These are phyloP conservation scores for Carex pumila DNA, from an alignment of 176 grass and related monocot genomes.

Conservation along the genomic window DNA sequence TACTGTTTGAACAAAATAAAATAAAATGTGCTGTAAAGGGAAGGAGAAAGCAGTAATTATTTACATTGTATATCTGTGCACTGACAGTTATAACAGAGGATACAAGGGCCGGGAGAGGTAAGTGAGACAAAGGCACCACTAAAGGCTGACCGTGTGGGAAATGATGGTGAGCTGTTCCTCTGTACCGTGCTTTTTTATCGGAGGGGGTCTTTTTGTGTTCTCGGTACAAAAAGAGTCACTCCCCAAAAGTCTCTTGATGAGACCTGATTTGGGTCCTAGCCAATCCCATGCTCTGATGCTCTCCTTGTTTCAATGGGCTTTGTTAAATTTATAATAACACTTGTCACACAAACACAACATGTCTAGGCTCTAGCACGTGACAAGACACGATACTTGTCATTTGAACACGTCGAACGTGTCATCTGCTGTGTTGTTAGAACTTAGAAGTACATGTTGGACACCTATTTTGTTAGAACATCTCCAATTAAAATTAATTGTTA, in stretches of 20 bases:
- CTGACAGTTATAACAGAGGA: neutral
- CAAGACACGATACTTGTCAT: too few relatives aligned
- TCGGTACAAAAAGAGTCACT: conserved; percentile 5
- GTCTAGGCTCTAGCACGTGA: too few relatives aligned
- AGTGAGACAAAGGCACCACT: conserved; percentile 26
- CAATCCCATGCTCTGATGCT: neutral
- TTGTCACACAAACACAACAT: too few relatives aligned
- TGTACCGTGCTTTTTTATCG: conserved; percentile 13
- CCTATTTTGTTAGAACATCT: too few relatives aligned
- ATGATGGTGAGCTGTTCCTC: conserved; percentile 23
- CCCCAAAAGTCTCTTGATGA: neutral
- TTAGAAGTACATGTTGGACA: too few relatives aligned
- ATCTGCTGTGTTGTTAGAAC: too few relatives aligned
- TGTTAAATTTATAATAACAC: too few relatives aligned
- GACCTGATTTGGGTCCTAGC: neutral
- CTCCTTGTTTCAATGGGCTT: neutral
- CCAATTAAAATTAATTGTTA: too few relatives aligned
- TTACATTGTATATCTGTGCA: neutral
- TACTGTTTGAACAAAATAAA: neutral
- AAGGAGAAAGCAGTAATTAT: neutral
- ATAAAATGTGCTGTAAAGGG: neutral
- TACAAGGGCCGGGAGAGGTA: neutral
- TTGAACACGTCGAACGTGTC: too few relatives aligned
- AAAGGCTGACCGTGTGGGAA: conserved; percentile 9
- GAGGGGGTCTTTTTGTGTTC: conserved; percentile 3